These are phyloP conservation scores for Monosporascus cannonballus DNA, from an alignment of 2,329 filamentous ascomycete genomes.

Conservation along the genomic window DNA sequence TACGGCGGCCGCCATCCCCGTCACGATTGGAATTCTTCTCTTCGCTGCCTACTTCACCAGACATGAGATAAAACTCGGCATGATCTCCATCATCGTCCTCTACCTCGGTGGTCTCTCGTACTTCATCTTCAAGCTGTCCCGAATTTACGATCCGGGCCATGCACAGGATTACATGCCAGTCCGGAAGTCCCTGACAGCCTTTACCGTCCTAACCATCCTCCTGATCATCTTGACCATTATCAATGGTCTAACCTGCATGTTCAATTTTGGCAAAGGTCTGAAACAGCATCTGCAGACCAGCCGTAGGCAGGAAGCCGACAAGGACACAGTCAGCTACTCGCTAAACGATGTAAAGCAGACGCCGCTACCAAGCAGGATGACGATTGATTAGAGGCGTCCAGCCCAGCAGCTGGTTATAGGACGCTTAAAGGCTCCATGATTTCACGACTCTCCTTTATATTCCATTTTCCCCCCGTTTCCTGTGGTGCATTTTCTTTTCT, in stretches of 20 bases:
- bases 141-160: slow-evolving; percentile 74
- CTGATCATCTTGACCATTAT: slow-evolving; percentile 83
- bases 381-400: slow-evolving; percentile 44
- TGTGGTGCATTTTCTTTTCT: not conserved
- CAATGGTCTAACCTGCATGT: slow-evolving; percentile 80
- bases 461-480: not conserved
- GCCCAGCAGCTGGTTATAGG: not conserved
- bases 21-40: slow-evolving; percentile 85
- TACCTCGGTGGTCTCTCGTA: slow-evolving; percentile 88
- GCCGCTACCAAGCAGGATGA: slow-evolving; percentile 50
- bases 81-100: slow-evolving; percentile 71
- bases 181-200: slow-evolving; percentile 80
- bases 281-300: slow-evolving; percentile 73
- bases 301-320: slow-evolving; percentile 41
- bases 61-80: slow-evolving; percentile 73
- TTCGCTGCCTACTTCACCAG: slow-evolving; percentile 80
- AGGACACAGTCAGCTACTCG: slow-evolving; percentile 47
- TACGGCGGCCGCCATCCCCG: slow-evolving; percentile 82
- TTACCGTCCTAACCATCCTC: slow-evolving; percentile 86
- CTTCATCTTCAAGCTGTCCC: slow-evolving; percentile 96
- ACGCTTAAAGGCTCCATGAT: not conserved
- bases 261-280: slow-evolving; percentile 84
- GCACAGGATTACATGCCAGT: slow-evolving; percentile 65
- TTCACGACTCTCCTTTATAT: not conserved
- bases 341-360: slow-evolving; percentile 52